Base-by-base conservation (phyloP, 805 yeast genomes). In the Pichia paraexigua region DNA sequence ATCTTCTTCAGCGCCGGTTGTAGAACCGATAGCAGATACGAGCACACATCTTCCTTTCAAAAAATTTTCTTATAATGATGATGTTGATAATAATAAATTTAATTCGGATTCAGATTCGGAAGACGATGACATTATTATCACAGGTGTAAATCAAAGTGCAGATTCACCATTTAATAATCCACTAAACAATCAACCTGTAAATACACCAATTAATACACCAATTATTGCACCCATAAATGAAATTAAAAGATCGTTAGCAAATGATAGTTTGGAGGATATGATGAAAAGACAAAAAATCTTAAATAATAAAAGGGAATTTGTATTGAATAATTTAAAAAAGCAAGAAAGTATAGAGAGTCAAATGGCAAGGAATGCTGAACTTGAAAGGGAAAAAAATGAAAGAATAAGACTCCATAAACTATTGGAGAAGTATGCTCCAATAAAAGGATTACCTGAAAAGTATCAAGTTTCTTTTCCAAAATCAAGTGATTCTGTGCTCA, bases 401-500 rank as follows among this genome's bases (percentile, higher is more conserved):
- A 39, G 20, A 12, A 28, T 41, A 18, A 41, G 52, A 28, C 25
- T 49, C n/a, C 20, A 41, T 49, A 39, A 49, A 44, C 32, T 50
- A 30, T 27, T 50, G 7, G 48, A 44, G 35, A 45, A 48, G 4
- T 47, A 45, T 24, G 49, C 51, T 1, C 54, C 53, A 15, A 44
- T 55, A 12, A 53, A 47, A 39, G 28, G 32, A 21, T 30, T 55
- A 45, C 59, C 59, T 15, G 20, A 42, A 27, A 55, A 56, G 46
- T 56, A 56, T 44, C 58, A 53, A n/a, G 45, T 47, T 15, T 21
- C 32, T 7, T 46, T 53, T 13, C 56, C 56, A 8, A 40, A 42
- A 17, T 10, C 43, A 20, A 35, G 39, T n/a, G 27, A 40, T 41
- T 28, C 41, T 22, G 17, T 15, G 3, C 20, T 24, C 4, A 50